phyloP scores from a whole-genome alignment of 2,329 filamentous ascomycete genomes.

The Fusarium lateritium region DNA sequence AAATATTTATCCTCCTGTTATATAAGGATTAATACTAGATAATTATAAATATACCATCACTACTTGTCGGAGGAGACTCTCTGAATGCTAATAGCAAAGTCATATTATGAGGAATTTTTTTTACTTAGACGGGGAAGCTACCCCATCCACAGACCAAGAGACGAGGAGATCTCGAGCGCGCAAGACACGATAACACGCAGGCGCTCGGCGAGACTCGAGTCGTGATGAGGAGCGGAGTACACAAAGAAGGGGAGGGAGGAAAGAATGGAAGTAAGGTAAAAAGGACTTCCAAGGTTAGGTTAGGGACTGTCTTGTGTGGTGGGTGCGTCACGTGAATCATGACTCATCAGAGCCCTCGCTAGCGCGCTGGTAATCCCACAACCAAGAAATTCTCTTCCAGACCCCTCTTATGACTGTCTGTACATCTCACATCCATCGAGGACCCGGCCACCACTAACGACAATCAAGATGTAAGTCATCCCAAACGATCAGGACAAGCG shows the following conservation, averaged over 20 bases:
- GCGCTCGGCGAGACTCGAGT: conserved; percentile 42
- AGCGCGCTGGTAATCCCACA: conserved; percentile 62
- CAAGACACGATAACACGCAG: conserved; percentile 39
- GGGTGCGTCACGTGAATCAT: conserved; percentile 34
- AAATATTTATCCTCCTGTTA: no score
- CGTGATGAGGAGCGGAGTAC: conserved; percentile 28
- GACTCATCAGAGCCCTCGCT: conserved; percentile 58
- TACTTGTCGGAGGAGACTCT: no score
- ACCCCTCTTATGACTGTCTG: conserved; percentile 55
- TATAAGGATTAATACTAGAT: no score
- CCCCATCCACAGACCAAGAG: conserved; percentile 25
- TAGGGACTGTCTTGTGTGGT: conserved; percentile 34
- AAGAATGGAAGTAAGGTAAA: conserved; percentile 30
- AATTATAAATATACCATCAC: no score
- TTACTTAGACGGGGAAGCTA: no score
- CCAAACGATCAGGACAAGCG: conserved; percentile 36
- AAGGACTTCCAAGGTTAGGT: conserved; percentile 36
- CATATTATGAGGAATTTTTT: no score
- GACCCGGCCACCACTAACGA: conserved; percentile 58
- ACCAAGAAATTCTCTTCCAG: conserved; percentile 58
- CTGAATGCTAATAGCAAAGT: no score
- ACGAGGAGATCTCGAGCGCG: conserved; percentile 36
- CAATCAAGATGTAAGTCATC: conserved; percentile 62
- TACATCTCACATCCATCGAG: conserved; percentile 51
- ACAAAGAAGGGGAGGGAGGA: conserved; percentile 28